Evolutionary conservation across 345 rosid genomes (phyloP).

Genomic region (Punica granatum): DNA sequence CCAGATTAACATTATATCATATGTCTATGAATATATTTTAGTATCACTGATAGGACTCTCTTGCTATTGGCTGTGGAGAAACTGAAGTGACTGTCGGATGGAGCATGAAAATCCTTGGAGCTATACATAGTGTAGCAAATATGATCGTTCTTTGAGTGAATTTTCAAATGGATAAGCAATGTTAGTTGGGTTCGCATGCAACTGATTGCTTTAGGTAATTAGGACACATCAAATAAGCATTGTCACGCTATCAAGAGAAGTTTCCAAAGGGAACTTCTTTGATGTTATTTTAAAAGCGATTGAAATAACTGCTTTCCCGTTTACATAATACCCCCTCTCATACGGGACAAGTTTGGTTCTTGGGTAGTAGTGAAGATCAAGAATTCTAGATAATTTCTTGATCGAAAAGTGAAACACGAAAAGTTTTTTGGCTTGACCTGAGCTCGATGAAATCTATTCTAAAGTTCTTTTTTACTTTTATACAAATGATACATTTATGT

Average conservation of each 20-base stretch:
- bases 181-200: neutral
- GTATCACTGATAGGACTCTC: neutral
- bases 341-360: too few relatives aligned
- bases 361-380: too few relatives aligned
- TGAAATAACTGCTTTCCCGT: too few relatives aligned
- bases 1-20: neutral
- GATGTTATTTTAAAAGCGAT: too few relatives aligned
- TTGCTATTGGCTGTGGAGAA: neutral
- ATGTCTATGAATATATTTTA: neutral
- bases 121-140: neutral
- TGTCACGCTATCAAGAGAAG: neutral
- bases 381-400: too few relatives aligned
- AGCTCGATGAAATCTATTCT: neutral
- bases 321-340: too few relatives aligned
- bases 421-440: too few relatives aligned
- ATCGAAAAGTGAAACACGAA: too few relatives aligned
- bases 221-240: neutral
- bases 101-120: neutral
- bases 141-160: neutral
- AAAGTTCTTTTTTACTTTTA: neutral
- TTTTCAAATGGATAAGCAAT: neutral
- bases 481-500: neutral
- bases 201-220: neutral
- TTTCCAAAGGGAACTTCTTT: neutral
- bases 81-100: neutral